Evolutionary conservation across 768 basidiomycete species (phyloP).

Genomic region (Myochromella boudieri): DNA sequence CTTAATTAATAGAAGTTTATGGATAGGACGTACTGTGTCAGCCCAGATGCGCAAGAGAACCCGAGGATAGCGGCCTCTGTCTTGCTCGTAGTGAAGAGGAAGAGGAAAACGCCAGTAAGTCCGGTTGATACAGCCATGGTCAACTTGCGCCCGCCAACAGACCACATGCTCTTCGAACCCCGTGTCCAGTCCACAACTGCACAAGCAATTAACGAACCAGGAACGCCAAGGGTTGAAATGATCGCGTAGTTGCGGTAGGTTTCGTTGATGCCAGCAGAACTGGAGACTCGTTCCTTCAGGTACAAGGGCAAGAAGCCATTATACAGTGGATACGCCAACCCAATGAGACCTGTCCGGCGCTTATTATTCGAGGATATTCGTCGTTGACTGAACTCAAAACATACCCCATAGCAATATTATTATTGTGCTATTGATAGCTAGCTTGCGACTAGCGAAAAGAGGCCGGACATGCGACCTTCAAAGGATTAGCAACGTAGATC

Average conservation of each 20-base stretch:
- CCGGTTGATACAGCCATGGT: constrained; percentile 45
- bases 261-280: constrained; percentile 18
- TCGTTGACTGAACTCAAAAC: constrained; percentile 14
- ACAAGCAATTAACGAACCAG: constrained; percentile 47
- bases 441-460: constrained; percentile 43
- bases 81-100: constrained; percentile 50
- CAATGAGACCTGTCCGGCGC: constrained; percentile 36
- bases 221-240: constrained; percentile 45
- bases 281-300: constrained; percentile 33
- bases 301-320: constrained; percentile 52
- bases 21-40: constrained; percentile 33
- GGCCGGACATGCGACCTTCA: constrained; percentile 47
- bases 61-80: constrained; percentile 39
- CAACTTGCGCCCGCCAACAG: constrained; percentile 44
- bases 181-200: constrained; percentile 44
- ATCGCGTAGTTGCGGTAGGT: constrained; percentile 53
- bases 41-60: constrained; percentile 42
- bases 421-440: constrained; percentile 45
- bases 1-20: neutral
- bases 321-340: constrained; percentile 55
- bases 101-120: constrained; percentile 47
- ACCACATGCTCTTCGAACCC: constrained; percentile 25
- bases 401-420: constrained; percentile 54
- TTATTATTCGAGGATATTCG: neutral
- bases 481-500: neutral